phyloP scores from a whole-genome alignment of 2,329 filamentous ascomycete genomes.

The Myriosclerotinia curreyana region DNA sequence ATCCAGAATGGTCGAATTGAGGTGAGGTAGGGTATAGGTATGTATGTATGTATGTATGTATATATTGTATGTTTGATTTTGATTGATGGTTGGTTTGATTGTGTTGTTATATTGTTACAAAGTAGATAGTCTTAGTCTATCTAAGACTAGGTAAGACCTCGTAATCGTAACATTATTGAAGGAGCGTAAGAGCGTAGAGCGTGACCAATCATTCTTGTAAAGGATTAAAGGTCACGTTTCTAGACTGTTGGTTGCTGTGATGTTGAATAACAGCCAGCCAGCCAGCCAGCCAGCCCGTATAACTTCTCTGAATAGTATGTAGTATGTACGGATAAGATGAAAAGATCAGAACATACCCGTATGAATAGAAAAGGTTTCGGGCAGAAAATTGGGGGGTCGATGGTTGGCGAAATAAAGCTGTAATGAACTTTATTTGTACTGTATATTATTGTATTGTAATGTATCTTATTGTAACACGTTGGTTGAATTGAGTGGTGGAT shows the following conservation, averaged over 20 bases:
- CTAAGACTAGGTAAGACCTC: not conserved
- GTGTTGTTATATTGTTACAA: not conserved
- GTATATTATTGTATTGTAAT: no score
- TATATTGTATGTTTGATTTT: not conserved
- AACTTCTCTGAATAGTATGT: not conserved
- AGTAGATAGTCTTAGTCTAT: no score
- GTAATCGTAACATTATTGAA: not conserved
- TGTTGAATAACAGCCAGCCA: no score
- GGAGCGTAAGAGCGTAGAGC: not conserved
- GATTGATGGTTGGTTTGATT: not conserved
- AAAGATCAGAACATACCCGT: slow-evolving; percentile 16
- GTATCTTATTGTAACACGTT: slow-evolving; percentile 18
- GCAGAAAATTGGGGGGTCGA: no score
- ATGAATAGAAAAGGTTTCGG: no score
- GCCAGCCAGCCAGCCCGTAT: not conserved
- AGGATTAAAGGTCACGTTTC: slow-evolving; percentile 10
- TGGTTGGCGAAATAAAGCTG: slow-evolving; percentile 13
- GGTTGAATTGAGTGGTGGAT: slow-evolving; percentile 11
- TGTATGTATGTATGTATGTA: not conserved
- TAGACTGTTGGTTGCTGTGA: no score
- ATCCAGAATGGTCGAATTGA: slow-evolving; percentile 10
- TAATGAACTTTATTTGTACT: no score
- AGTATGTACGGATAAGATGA: not conserved
- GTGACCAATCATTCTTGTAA: not conserved
- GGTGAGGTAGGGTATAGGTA: not conserved